Evolutionary conservation across 2,329 filamentous ascomycete genomes (phyloP).

Genomic region (Huntiella bhutanensis): DNA sequence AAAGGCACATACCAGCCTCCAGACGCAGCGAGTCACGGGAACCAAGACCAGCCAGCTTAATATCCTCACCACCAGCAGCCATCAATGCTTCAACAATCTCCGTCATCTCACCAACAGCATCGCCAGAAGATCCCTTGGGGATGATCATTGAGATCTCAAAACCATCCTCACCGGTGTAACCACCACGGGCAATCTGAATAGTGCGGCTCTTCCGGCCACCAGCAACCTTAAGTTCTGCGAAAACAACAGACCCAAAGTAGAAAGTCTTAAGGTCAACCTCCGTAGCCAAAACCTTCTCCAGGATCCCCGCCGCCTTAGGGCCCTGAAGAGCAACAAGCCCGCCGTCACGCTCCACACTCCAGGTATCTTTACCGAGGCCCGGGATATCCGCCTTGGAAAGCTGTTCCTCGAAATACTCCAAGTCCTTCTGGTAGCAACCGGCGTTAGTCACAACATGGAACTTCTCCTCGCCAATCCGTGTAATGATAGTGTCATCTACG

Average conservation of each 20-base stretch:
- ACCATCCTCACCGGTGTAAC: conserved; percentile 95
- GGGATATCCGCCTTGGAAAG: conserved; percentile 41
- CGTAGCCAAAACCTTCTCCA: conserved; percentile 41
- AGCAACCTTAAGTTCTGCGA: conserved; percentile 43
- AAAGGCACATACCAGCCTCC: conserved; percentile 98
- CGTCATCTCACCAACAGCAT: conserved; percentile 36
- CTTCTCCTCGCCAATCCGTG: conserved; percentile 48
- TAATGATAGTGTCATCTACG: conserved; percentile 85
- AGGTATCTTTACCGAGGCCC: conserved; percentile 30
- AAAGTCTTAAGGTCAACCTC: conserved; percentile 43
- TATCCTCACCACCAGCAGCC: conserved; percentile 36
- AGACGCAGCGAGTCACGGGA: conserved; percentile 82
- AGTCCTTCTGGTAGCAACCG: conserved; percentile 75
- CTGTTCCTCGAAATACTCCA: conserved; percentile 54
- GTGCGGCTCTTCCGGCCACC: conserved; percentile 25
- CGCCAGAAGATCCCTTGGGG: conserved; percentile 29
- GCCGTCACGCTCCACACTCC: conserved; percentile 51
- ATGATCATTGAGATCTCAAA: conserved; percentile 76
- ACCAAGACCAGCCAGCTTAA: conserved; percentile 73
- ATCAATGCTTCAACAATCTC: conserved; percentile 46
- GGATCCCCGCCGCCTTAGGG: conserved; percentile 51
- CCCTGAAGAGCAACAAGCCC: conserved; percentile 84
- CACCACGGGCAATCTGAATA: conserved; percentile 60
- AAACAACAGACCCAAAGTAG: conserved; percentile 63
- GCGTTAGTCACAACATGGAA: conserved; percentile 97